A percentile compares a stretch with the other conserved stretches of the same genome.
Evolutionary conservation across 2,329 filamentous ascomycete genomes (phyloP).

Genomic region (Aspergillus brasiliensis): DNA sequence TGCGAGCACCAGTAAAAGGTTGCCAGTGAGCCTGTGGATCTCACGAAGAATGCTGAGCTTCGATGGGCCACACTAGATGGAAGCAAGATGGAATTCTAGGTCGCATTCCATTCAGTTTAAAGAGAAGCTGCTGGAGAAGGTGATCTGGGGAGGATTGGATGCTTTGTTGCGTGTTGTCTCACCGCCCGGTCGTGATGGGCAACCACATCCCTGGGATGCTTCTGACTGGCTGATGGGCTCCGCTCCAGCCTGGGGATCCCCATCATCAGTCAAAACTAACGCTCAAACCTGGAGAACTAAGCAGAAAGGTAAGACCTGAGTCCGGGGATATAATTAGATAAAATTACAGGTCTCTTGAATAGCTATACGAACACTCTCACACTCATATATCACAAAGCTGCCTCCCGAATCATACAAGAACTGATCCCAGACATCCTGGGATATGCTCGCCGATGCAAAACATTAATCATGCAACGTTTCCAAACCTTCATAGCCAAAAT

Average conservation of each 20-base stretch:
- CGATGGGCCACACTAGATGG: not conserved
- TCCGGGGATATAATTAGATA: not conserved
- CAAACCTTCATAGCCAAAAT: not conserved
- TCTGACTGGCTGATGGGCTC: not conserved
- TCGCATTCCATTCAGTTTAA: not conserved
- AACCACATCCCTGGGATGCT: not conserved
- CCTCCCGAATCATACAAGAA: not conserved
- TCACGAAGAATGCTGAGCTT: not conserved
- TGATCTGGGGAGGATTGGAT: not conserved
- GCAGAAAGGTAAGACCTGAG: not conserved
- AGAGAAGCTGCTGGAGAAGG: not conserved
- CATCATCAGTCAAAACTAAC: not conserved
- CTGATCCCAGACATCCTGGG: not conserved
- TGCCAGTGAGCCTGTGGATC: not conserved
- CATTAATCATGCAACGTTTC: not conserved
- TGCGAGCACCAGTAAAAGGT: not conserved
- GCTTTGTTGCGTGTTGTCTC: not conserved
- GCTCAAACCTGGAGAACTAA: not conserved
- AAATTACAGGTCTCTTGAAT: not conserved
- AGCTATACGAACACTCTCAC: not conserved
- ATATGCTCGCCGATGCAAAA: not conserved
- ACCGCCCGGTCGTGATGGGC: conserved; percentile 1
- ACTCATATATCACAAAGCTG: not conserved
- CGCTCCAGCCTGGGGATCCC: not conserved
- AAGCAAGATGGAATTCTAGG: not conserved